Evolutionary conservation across 2,329 filamentous ascomycete genomes (phyloP).

Genomic region (Penicillium sp.): DNA sequence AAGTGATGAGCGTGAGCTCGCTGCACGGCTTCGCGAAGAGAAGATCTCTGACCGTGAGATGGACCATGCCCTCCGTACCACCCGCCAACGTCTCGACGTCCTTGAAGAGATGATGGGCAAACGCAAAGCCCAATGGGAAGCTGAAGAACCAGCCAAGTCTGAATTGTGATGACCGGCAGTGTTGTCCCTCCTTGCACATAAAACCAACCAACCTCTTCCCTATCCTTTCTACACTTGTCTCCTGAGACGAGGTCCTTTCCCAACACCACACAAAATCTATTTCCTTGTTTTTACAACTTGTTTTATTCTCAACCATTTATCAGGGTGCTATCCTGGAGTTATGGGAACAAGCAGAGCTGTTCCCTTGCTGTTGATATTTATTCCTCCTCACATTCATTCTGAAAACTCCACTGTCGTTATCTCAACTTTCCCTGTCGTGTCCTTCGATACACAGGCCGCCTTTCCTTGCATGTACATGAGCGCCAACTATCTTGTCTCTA

Average conservation of each 20-base stretch:
- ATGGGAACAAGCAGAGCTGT: slow-evolving; percentile 1
- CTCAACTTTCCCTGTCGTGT: background rate
- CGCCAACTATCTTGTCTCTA: slow-evolving; percentile 21
- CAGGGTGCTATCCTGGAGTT: background rate
- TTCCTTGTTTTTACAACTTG: background rate
- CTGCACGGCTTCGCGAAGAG: slow-evolving; percentile 60
- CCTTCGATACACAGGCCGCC: background rate
- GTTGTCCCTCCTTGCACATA: background rate
- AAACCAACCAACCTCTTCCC: background rate
- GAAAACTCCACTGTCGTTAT: background rate
- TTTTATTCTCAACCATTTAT: background rate
- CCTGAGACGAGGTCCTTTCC: background rate
- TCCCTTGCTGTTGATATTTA: background rate
- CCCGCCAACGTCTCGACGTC: slow-evolving; percentile 77
- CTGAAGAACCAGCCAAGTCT: slow-evolving; percentile 17
- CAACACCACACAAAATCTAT: background rate
- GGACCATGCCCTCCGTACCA: slow-evolving; percentile 77
- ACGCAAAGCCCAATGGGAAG: slow-evolving; percentile 44
- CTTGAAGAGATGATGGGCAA: slow-evolving; percentile 71
- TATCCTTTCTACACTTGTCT: background rate
- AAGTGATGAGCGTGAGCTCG: slow-evolving; percentile 47
- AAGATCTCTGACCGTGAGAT: slow-evolving; percentile 73
- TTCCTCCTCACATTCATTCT: background rate
- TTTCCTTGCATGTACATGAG: slow-evolving; percentile 26
- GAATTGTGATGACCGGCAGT: slow-evolving; percentile 24